These are phyloP conservation scores for Taphrina communis DNA, from an alignment of 1,139 yeast species.

Conservation along the genomic window DNA sequence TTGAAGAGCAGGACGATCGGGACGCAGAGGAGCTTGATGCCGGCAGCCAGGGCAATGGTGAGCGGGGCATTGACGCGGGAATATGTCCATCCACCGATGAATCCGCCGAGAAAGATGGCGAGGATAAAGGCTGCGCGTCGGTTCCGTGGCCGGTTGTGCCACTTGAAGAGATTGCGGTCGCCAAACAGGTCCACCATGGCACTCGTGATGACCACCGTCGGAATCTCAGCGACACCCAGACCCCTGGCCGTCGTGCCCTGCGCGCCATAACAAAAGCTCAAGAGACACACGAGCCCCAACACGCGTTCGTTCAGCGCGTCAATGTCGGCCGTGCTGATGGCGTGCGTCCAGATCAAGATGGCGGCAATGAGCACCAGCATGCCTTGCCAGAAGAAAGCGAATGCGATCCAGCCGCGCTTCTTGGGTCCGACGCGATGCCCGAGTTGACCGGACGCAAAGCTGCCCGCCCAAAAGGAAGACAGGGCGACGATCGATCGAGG, in stretches of 20 bases:
- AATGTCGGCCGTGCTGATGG: background rate
- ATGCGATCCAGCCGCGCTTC: slow-evolving; percentile 15
- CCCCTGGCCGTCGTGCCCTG: slow-evolving; percentile 30
- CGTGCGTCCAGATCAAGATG: slow-evolving; percentile 17
- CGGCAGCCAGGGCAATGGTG: slow-evolving; percentile 16
- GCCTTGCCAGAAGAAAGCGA: slow-evolving; percentile 28
- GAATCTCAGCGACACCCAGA: slow-evolving; percentile 22
- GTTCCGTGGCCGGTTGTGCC: slow-evolving; percentile 17
- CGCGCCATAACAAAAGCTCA: slow-evolving; percentile 27
- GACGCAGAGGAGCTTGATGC: slow-evolving; percentile 16
- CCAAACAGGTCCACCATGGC: slow-evolving; percentile 32
- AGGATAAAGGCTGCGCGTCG: slow-evolving; percentile 19
- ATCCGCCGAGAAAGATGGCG: slow-evolving; percentile 24
- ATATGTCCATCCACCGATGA: slow-evolving; percentile 18
- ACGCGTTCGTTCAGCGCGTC: slow-evolving; percentile 1
- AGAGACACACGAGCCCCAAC: slow-evolving; percentile 14
- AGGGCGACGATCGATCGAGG: slow-evolving; percentile 21
- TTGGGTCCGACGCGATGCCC: slow-evolving; percentile 21
- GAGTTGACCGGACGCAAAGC: slow-evolving; percentile 16
- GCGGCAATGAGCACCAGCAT: slow-evolving; percentile 23
- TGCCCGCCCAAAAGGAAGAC: slow-evolving; percentile 24
- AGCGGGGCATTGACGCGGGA: slow-evolving; percentile 16
- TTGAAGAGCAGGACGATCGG: slow-evolving; percentile 9
- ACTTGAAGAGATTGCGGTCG: slow-evolving; percentile 17
- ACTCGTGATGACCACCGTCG: slow-evolving; percentile 29